Conservation (phyloP, 345 rosid genomes). For the Melastoma malabathricum region DNA sequence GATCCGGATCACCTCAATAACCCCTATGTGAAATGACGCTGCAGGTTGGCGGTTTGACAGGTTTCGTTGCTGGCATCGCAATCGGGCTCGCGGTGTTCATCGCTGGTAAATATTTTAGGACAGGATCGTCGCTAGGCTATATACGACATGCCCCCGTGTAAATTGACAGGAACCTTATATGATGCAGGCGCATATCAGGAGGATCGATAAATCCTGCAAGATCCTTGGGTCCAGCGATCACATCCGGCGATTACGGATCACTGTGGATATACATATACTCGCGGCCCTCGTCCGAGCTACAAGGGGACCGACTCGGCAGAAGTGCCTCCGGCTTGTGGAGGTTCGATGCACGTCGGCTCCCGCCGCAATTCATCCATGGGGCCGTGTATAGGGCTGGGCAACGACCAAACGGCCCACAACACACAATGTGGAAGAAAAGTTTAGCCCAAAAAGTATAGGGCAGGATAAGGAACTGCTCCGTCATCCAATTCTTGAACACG, state of each 20-base stretch:
- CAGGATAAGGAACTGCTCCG: too few relatives aligned
- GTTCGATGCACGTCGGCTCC: too few relatives aligned
- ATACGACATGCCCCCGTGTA: too few relatives aligned
- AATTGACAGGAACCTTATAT: neutral
- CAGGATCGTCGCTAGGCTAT: constrained; percentile 18
- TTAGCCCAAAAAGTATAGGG: too few relatives aligned
- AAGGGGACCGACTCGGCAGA: constrained; percentile 36
- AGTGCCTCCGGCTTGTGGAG: constrained; percentile 22
- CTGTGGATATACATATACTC: constrained; percentile 56
- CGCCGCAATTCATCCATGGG: too few relatives aligned
- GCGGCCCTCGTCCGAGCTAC: constrained; percentile 64
- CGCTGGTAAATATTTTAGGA: too few relatives aligned
- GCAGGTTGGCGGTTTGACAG: constrained; percentile 52
- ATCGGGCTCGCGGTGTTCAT: constrained; percentile 73
- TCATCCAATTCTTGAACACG: too few relatives aligned
- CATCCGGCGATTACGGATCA: constrained; percentile 47
- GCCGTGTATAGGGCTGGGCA: too few relatives aligned
- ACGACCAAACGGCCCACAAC: too few relatives aligned
- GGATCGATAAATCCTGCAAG: constrained; percentile 93
- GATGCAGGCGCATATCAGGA: constrained; percentile 67
- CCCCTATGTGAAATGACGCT: neutral
- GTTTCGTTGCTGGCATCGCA: constrained; percentile 49
- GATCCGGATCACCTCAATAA: neutral
- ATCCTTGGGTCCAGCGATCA: constrained; percentile 82
- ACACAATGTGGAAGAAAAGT: too few relatives aligned